Conservation (phyloP, 768 basidiomycete genomes). For the Arthromyces matolae region DNA sequence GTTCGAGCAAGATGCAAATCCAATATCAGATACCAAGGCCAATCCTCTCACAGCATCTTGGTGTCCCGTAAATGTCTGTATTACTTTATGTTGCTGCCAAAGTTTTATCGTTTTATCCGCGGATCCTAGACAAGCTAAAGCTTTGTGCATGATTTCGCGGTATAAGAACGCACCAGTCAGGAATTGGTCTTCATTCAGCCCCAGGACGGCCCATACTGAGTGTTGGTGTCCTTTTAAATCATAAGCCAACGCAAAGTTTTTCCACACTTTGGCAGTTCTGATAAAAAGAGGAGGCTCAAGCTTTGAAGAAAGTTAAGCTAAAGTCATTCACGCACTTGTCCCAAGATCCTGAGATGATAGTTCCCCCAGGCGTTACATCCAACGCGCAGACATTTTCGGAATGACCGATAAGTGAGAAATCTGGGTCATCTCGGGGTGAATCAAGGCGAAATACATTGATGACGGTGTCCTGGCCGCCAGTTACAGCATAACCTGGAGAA, state of each 20-base stretch:
- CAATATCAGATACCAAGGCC: slow-evolving; percentile 74
- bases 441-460: slow-evolving; percentile 78
- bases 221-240: slow-evolving; percentile 84
- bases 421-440: slow-evolving; percentile 62
- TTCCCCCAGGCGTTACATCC: slow-evolving; percentile 62
- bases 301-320: neutral
- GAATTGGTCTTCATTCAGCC: slow-evolving; percentile 69
- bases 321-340: slow-evolving; percentile 70
- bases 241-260: slow-evolving; percentile 64
- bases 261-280: slow-evolving; percentile 95
- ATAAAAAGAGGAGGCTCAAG: neutral
- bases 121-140: slow-evolving; percentile 52
- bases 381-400: slow-evolving; percentile 87
- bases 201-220: slow-evolving; percentile 91
- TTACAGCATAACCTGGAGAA: slow-evolving; percentile 72
- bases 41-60: slow-evolving; percentile 88
- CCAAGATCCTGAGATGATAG: slow-evolving; percentile 94
- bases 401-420: slow-evolving; percentile 84
- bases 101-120: slow-evolving; percentile 94
- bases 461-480: slow-evolving; percentile 86
- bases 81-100: slow-evolving; percentile 72
- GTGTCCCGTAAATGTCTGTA: slow-evolving; percentile 82
- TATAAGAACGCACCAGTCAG: slow-evolving; percentile 64
- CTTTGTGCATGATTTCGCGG: neutral
- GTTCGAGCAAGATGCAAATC: slow-evolving; percentile 94